A percentile compares a stretch with the other conserved stretches of the same genome.
Conservation (phyloP, 192 early-diverging fungal species). For the Coemansia asiatica region DNA sequence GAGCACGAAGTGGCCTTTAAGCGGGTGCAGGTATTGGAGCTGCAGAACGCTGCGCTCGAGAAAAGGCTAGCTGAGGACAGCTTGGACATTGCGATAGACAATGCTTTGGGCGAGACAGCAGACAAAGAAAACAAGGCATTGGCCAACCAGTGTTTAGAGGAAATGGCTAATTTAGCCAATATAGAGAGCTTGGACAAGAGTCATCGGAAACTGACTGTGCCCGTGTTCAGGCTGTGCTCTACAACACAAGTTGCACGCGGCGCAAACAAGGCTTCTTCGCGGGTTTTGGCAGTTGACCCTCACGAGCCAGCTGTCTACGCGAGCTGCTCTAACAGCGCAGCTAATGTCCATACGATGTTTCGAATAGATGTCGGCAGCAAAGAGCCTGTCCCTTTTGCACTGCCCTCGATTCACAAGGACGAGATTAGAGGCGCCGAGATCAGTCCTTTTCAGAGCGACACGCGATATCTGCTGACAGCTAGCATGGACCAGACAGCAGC, state of each 20-base stretch:
- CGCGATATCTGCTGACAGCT: constrained; percentile 41
- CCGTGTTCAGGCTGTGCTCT: background rate
- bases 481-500: constrained; percentile 41
- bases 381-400: constrained; percentile 1
- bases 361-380: constrained; percentile 11
- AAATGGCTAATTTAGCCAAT: too few relatives aligned
- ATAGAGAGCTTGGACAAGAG: background rate
- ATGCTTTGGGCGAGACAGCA: background rate
- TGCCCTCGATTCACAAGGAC: constrained; percentile 24
- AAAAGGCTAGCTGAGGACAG: constrained; percentile 1
- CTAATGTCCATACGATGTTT: background rate
- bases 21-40: constrained; percentile 11
- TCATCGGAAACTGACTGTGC: background rate
- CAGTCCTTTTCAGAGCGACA: constrained; percentile 19
- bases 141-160: too few relatives aligned
- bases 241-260: background rate
- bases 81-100: background rate
- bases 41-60: constrained; percentile 18
- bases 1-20: constrained; percentile 13
- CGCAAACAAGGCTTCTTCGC: background rate
- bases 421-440: constrained; percentile 40
- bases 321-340: constrained; percentile 2
- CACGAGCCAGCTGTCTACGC: constrained; percentile 29
- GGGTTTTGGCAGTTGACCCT: constrained; percentile 24
- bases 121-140: too few relatives aligned